These are phyloP conservation scores for Lasiodiplodia gonubiensis DNA, from an alignment of 2,329 filamentous ascomycete genomes.

Conservation along the genomic window DNA sequence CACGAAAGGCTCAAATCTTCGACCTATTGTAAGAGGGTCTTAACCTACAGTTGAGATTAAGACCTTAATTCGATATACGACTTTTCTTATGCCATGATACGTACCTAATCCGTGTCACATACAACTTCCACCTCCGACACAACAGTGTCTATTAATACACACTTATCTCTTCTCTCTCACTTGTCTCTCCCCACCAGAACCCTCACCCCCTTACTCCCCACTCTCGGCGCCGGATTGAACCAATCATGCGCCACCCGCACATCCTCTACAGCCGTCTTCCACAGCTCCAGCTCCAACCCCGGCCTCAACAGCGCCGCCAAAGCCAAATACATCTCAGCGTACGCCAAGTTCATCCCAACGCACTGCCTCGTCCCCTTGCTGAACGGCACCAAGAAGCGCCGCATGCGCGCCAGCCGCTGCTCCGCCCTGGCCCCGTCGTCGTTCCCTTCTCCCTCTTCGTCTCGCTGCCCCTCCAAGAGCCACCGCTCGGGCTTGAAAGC, in stretches of 20 bases:
- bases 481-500: constrained; percentile 40
- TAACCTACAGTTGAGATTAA: no score
- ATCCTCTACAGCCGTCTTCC: constrained; percentile 38
- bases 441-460: neutral
- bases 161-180: neutral
- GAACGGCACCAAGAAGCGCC: constrained; percentile 43
- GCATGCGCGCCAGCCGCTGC: neutral
- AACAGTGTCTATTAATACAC: no score
- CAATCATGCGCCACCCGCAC: constrained; percentile 37
- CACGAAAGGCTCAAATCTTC: no score
- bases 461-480: constrained; percentile 33
- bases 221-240: constrained; percentile 36
- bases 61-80: no score
- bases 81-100: no score
- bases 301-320: constrained; percentile 35
- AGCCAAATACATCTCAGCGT: constrained; percentile 37
- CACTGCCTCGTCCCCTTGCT: constrained; percentile 47
- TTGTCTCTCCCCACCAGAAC: constrained; percentile 20
- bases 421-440: neutral
- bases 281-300: constrained; percentile 34
- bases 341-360: constrained; percentile 47
- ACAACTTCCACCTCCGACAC: no score
- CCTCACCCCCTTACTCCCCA: constrained; percentile 36
- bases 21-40: no score
- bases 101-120: no score